Evolutionary conservation across 129 eudicot species (phyloP).

Genomic region (Scalesia atractyloides): DNA sequence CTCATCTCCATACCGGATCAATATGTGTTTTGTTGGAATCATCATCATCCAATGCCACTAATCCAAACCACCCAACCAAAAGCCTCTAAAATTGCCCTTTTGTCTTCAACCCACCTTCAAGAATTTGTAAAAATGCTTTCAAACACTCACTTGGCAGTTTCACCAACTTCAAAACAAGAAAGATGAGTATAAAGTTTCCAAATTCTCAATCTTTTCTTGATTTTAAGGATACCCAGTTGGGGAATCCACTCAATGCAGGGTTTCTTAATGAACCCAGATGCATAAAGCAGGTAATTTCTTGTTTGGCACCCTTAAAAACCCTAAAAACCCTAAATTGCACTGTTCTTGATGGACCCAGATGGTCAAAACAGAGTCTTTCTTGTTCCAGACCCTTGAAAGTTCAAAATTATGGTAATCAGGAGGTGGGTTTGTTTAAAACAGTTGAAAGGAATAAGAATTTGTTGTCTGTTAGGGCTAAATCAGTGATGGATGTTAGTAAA

Average conservation of each 20-base stretch:
- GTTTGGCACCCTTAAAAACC: conserved; percentile 23
- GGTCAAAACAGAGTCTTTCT: conserved; percentile 31
- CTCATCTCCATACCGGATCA: conserved; percentile 39
- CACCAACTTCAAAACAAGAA: conserved; percentile 34
- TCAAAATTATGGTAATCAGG: conserved; percentile 3
- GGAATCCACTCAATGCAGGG: conserved; percentile 6
- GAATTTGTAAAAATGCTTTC: background rate
- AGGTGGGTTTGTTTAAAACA: conserved; percentile 22
- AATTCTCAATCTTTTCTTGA: conserved; percentile 30
- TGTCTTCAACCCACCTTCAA: conserved; percentile 9
- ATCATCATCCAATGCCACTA: conserved; percentile 33
- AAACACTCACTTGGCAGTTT: conserved; percentile 19
- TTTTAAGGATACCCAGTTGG: conserved; percentile 30
- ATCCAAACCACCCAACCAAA: conserved; percentile 29
- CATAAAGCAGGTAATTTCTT: conserved; percentile 20
- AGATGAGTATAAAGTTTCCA: conserved; percentile 25
- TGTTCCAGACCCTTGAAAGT: conserved; percentile 23
- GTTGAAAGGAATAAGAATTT: conserved; percentile 28
- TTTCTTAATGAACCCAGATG: conserved; percentile 25
- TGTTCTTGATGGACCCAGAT: conserved; percentile 27
- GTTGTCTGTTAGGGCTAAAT: conserved; percentile 35
- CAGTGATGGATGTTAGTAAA: conserved; percentile 54
- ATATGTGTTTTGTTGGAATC: conserved; percentile 17
- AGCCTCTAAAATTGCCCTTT: background rate
- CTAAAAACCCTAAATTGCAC: conserved; percentile 33